A percentile compares a stretch with the other conserved stretches of the same genome.
Evolutionary conservation across 2,329 filamentous ascomycete species (phyloP).

Genomic region (Parafenestella ontariensis): DNA sequence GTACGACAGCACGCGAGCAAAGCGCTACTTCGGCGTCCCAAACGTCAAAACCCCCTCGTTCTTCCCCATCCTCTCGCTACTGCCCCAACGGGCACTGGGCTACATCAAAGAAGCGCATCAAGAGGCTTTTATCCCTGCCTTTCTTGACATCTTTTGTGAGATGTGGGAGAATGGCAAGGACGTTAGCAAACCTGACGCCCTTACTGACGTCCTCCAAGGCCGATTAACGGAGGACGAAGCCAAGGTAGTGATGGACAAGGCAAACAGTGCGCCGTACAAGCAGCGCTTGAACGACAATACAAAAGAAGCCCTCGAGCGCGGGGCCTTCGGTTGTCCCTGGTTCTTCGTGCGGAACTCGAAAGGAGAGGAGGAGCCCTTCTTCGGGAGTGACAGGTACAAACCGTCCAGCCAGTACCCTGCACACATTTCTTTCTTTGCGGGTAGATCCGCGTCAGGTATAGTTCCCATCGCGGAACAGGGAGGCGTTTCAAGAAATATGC

Average conservation of each 20-base stretch:
- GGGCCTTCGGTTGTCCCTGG: constrained; percentile 82
- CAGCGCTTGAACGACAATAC: constrained; percentile 65
- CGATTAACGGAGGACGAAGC: constrained; percentile 63
- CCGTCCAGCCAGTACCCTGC: background rate
- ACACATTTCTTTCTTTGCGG: constrained; percentile 2
- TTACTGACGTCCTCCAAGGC: constrained; percentile 53
- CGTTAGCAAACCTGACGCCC: constrained; percentile 64
- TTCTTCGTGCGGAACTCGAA: constrained; percentile 68
- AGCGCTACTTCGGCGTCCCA: constrained; percentile 58
- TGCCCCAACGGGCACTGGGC: constrained; percentile 70
- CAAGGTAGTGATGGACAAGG: constrained; percentile 61
- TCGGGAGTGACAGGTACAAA: constrained; percentile 73
- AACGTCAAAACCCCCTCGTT: constrained; percentile 55
- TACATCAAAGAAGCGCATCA: constrained; percentile 69
- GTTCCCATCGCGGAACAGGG: constrained; percentile 14
- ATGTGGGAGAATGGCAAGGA: constrained; percentile 70
- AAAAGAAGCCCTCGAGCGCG: constrained; percentile 65
- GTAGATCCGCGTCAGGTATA: constrained; percentile 7
- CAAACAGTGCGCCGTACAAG: constrained; percentile 59
- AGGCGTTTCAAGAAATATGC: constrained; percentile 8
- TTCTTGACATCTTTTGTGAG: constrained; percentile 63
- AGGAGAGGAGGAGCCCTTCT: constrained; percentile 72
- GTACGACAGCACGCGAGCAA: constrained; percentile 59
- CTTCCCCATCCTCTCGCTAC: constrained; percentile 63
- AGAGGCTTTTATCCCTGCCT: constrained; percentile 56